Evolutionary conservation across 1,284 basidiomycete species (phyloP).

Genomic region (Hemileia vastatrix): DNA sequence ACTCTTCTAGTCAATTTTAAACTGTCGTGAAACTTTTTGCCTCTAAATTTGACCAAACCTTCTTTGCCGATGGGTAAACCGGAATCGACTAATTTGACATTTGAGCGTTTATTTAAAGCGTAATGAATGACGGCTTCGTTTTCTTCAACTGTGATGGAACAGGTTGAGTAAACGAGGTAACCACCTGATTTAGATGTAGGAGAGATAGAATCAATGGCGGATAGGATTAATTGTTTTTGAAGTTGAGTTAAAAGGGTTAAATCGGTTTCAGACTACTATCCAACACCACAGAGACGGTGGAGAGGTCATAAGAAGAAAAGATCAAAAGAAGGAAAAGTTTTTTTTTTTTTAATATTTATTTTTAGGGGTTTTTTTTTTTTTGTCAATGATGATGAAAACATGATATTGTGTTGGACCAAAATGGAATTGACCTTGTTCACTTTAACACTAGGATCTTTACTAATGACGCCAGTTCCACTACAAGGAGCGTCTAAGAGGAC

Average conservation of each 20-base stretch:
- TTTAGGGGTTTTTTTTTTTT: background rate
- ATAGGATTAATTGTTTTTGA: constrained; percentile 96
- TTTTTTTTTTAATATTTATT: background rate
- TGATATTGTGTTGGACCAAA: background rate
- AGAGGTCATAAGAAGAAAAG: no score
- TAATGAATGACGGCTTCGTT: constrained; percentile 98
- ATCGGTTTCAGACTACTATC: constrained; percentile 81
- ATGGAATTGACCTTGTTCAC: constrained; percentile 60
- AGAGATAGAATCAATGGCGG: constrained; percentile 91
- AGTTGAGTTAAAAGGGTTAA: constrained; percentile 89
- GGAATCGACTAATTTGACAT: constrained; percentile 85
- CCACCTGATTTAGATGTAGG: constrained; percentile 83
- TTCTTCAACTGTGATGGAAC: constrained; percentile 95
- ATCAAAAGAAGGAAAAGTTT: background rate
- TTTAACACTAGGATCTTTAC: constrained; percentile 95
- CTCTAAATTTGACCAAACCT: constrained; percentile 80
- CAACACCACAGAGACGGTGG: no score
- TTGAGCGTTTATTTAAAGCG: constrained; percentile 91
- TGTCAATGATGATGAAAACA: background rate
- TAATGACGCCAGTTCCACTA: constrained; percentile 95
- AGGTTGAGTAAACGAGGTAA: constrained; percentile 95
- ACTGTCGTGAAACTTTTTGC: constrained; percentile 73
- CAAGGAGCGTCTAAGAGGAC: constrained; percentile 95
- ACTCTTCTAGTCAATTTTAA: constrained; percentile 75
- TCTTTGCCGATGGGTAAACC: constrained; percentile 87